Conservation (phyloP, 345 rosid genomes). For the Citrus cavaleriei region DNA sequence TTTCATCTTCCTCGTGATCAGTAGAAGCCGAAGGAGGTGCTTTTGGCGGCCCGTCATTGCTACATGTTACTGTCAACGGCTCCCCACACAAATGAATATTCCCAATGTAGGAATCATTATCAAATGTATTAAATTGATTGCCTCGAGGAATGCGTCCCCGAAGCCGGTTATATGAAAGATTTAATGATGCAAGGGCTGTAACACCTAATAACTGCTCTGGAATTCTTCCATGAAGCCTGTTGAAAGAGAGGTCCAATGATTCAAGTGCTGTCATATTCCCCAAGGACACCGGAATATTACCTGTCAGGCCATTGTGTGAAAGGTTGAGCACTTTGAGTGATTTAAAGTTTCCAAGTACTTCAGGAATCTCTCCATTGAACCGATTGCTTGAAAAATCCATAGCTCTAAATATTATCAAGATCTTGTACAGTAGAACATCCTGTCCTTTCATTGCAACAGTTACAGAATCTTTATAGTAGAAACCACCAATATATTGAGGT, state of each 20-base stretch:
- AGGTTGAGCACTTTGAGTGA: not conserved
- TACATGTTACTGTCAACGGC: no score
- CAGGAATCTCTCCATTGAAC: no score
- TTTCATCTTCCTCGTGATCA: no score
- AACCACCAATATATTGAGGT: not conserved
- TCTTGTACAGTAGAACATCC: fast-evolving
- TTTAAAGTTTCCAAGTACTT: no score
- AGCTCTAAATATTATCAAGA: no score
- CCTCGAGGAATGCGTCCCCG: slow-evolving; percentile 12
- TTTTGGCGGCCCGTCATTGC: no score
- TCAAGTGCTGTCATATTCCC: not conserved
- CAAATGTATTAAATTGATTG: no score
- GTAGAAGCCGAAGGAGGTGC: no score
- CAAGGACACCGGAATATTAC: not conserved
- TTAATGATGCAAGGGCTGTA: not conserved
- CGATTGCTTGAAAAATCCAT: no score
- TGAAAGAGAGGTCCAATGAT: not conserved
- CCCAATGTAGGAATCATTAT: no score
- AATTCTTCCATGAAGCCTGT: not conserved
- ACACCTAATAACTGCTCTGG: not conserved
- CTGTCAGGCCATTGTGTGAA: no score
- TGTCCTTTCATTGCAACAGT: not conserved
- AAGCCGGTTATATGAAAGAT: not conserved
- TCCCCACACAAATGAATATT: no score
- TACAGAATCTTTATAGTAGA: not conserved